Base-by-base conservation (phyloP, 2,329 filamentous ascomycete species). In the Ceratocystis colombiana region DNA sequence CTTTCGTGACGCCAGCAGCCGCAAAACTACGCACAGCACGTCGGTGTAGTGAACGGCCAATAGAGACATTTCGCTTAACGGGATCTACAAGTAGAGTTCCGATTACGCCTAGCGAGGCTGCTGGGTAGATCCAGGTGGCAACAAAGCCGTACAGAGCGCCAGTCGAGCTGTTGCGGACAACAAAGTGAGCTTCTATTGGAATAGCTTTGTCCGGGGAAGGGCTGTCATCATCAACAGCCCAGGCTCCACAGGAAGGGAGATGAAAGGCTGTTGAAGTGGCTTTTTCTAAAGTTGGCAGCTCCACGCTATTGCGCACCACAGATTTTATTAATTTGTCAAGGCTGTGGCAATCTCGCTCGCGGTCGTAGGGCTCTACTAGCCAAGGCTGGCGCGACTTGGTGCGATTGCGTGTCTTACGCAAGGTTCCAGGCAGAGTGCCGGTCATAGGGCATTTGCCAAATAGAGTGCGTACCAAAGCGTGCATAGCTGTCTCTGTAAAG, bases 141-240 rank as follows among this genome's bases (percentile, higher is more conserved):
- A 89, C 93, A 75, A 96, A 97, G 1, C 92, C 92, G 72, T 96
- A 96, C 0, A 97, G 77, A 0, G 89, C 89, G 69, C 90, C 88
- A 0, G 92, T 97, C 74, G 89, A 96, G 76, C 89, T 95, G 73
- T 96, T 97, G 22, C 92, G 84, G 41, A 97, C 92, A 7, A 96
- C 91, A 72, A 93, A 96, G 74, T 97, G 92, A 0, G 86, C 79
- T 75, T 96, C 90, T 33, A 96, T 82, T 59, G 86, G 83, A 0
- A 83, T 15, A 6, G 2, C 15, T 20, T 22, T 28, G 25, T 25
- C 62, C 25, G 61, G 33, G 37, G 61, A 48, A 46, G 62, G 15
- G 20, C 22, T 5, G 5, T 59, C 25, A n/a, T 25, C 61, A 22
- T 15, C 33, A 86, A 85, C 69, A 81, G 22, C 7, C 22, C 12